Percentiles rank a stretch among this genome's conserved stretches.
Conservation (phyloP, 2,329 filamentous ascomycete species). For the Rhexocercosporidium sp. region DNA sequence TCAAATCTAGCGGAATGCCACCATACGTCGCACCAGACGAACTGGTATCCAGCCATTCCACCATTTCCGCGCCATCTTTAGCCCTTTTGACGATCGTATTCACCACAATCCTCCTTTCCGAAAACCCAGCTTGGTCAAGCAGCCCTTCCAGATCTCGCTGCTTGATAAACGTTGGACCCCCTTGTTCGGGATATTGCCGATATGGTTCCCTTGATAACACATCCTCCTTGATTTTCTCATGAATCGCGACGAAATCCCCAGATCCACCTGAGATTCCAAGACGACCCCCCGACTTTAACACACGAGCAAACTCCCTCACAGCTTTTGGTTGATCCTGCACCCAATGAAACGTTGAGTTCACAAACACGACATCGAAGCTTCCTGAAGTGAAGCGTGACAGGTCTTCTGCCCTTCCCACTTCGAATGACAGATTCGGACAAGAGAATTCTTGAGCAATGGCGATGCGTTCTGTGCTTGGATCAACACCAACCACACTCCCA, state of each 20-base stretch:
- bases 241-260: slow-evolving; percentile 20
- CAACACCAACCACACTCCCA: slow-evolving; percentile 17
- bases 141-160: slow-evolving; percentile 3
- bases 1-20: slow-evolving; percentile 15
- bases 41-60: slow-evolving; percentile 22
- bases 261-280: slow-evolving; percentile 26
- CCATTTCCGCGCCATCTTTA: slow-evolving; percentile 17
- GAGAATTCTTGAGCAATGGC: slow-evolving; percentile 10
- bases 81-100: slow-evolving; percentile 20
- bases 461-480: slow-evolving; percentile 23
- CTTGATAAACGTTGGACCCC: slow-evolving; percentile 15
- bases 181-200: slow-evolving; percentile 6
- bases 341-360: slow-evolving; percentile 27
- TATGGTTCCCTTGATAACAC: slow-evolving; percentile 24
- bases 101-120: slow-evolving; percentile 3
- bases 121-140: slow-evolving; percentile 12
- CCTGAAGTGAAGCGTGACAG: slow-evolving; percentile 8
- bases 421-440: slow-evolving; percentile 14
- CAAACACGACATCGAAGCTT: slow-evolving; percentile 22
- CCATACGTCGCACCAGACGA: slow-evolving; percentile 24
- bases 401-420: slow-evolving; percentile 17
- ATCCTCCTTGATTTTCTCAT: slow-evolving; percentile 26
- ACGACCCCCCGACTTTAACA: slow-evolving; percentile 17
- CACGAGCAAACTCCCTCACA: slow-evolving; percentile 16
- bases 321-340: slow-evolving; percentile 17